Conservation (phyloP, 2,329 filamentous ascomycete species). For the Pleomassaria siparia region DNA sequence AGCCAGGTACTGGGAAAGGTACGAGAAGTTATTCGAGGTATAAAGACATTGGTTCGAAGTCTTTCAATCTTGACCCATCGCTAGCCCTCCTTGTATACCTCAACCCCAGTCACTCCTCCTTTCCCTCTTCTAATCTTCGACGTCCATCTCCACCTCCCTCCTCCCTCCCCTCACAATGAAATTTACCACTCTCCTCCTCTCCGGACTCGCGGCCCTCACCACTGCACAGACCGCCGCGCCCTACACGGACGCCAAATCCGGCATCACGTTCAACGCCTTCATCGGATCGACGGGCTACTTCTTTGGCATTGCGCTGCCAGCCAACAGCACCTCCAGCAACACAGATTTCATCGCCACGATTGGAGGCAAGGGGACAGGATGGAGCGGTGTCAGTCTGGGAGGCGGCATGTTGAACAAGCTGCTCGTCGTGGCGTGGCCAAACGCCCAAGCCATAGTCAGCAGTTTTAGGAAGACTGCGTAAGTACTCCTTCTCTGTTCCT, state of each 20-base stretch:
- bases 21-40: neutral
- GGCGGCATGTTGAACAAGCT: constrained; percentile 52
- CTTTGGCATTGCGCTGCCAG: constrained; percentile 54
- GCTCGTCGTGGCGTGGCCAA: constrained; percentile 54
- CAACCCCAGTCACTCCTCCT: no score
- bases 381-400: constrained; percentile 52
- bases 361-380: constrained; percentile 51
- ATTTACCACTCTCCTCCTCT: constrained; percentile 13
- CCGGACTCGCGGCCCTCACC: constrained; percentile 12
- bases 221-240: constrained; percentile 22
- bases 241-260: constrained; percentile 31
- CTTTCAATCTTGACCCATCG: no score
- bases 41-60: no score
- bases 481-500: constrained; percentile 8
- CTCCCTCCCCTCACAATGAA: constrained; percentile 19
- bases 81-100: no score
- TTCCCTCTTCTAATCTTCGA: no score
- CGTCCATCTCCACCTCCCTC: neutral
- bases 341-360: constrained; percentile 58
- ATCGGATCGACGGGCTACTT: constrained; percentile 40
- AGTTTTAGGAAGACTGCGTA: constrained; percentile 48
- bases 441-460: constrained; percentile 48
- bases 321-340: constrained; percentile 39
- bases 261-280: constrained; percentile 29
- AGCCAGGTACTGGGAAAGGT: neutral